These are phyloP conservation scores for Tremella fuciformis DNA, from an alignment of 768 basidiomycete genomes.

Conservation along the genomic window DNA sequence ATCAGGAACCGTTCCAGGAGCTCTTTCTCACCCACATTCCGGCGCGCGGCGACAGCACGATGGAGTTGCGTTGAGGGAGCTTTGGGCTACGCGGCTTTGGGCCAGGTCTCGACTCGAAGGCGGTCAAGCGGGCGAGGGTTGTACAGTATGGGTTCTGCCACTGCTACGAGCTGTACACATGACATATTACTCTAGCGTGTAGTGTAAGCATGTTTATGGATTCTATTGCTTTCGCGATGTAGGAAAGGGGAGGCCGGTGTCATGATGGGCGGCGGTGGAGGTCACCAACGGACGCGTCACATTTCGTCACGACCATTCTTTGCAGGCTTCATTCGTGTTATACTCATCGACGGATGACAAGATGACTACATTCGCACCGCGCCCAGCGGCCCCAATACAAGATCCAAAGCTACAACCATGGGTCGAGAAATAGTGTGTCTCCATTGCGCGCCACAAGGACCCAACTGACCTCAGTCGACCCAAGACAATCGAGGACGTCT, in stretches of 20 bases:
- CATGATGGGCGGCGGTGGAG: constrained; percentile 5
- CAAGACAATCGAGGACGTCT: constrained; percentile 95
- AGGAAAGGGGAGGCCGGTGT: no score
- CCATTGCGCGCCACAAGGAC: neutral
- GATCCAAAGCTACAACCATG: constrained; percentile 60
- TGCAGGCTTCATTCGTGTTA: no score
- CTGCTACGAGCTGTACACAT: no score
- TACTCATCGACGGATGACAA: no score
- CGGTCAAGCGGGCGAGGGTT: neutral
- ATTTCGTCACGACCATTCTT: no score
- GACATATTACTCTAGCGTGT: no score
- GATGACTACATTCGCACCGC: constrained; percentile 17
- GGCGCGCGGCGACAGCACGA: constrained; percentile 68
- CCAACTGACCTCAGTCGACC: constrained; percentile 66
- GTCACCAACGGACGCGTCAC: neutral
- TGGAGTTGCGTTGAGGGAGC: constrained; percentile 71
- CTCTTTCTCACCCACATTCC: constrained; percentile 75
- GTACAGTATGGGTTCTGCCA: neutral
- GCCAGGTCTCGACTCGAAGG: neutral
- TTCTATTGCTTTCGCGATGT: no score
- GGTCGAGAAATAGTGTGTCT: constrained; percentile 93
- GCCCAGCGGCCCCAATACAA: constrained; percentile 22
- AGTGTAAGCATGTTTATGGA: no score
- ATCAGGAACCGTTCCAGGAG: constrained; percentile 67
- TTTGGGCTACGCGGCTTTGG: neutral